These are phyloP conservation scores for Fusarium begoniae DNA, from an alignment of 2,329 filamentous ascomycete species.

Conservation along the genomic window DNA sequence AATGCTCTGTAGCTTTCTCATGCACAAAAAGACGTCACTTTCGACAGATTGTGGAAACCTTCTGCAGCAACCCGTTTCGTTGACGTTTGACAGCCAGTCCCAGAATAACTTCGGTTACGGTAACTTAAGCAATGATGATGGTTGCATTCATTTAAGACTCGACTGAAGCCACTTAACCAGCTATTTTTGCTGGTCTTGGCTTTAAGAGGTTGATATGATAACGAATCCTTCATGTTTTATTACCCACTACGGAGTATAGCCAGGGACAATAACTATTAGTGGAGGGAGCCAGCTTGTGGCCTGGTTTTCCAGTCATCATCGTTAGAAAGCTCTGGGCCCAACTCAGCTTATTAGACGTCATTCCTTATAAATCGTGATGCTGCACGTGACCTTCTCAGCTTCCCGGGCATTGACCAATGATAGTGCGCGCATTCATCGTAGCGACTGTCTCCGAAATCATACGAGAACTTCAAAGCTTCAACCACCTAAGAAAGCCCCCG, in stretches of 20 bases:
- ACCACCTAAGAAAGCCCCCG: slow-evolving; percentile 27
- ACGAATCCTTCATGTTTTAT: slow-evolving; percentile 1
- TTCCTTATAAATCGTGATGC: neutral
- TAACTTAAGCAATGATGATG: slow-evolving; percentile 7
- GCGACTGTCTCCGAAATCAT: slow-evolving; percentile 44
- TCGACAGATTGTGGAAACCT: slow-evolving; percentile 15
- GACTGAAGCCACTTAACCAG: neutral
- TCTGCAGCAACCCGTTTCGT: slow-evolving; percentile 28
- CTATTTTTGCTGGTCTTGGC: slow-evolving; percentile 11
- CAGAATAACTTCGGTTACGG: slow-evolving; percentile 15
- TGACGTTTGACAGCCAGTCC: slow-evolving; percentile 28
- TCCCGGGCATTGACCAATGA: slow-evolving; percentile 43
- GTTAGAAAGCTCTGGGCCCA: neutral
- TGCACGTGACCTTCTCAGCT: slow-evolving; percentile 33
- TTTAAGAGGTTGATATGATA: slow-evolving; percentile 22
- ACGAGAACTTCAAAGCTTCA: slow-evolving; percentile 45
- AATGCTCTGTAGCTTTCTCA: neutral
- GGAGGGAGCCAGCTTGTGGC: neutral
- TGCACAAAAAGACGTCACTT: slow-evolving; percentile 26
- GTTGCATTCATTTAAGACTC: slow-evolving; percentile 21
- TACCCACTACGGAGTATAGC: neutral
- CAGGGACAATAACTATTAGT: slow-evolving; percentile 8
- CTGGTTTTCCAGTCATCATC: slow-evolving; percentile 4
- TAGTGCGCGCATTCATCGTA: slow-evolving; percentile 25
- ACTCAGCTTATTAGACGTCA: slow-evolving; percentile 25